Evolutionary conservation across 2,329 filamentous ascomycete species (phyloP), one percentile per base, ranked within the genome.

Genomic region (Alternaria rosae): DNA sequence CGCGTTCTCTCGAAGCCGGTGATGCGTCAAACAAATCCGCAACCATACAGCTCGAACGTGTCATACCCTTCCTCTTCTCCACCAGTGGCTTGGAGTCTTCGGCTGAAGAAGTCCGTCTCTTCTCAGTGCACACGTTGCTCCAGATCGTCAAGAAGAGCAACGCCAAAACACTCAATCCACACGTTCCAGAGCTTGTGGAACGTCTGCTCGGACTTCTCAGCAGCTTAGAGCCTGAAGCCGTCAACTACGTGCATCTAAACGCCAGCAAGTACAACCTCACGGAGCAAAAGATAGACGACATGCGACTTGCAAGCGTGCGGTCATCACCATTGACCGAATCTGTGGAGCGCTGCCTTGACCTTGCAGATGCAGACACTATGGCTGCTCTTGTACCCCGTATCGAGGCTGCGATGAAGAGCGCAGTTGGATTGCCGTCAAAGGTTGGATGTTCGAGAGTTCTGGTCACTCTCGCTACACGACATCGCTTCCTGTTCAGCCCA

Each of bases 181-280:
- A 94, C 79, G 90, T 97, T 23, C 88, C 94, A 0, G 87, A 88
- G 47, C 89, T 99, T 60, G 85, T 97, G 8, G 91, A 93, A 61
- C 90, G 92, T 64, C 87, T 97, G 32, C 85, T 99, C 3, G 89
- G 89, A 0, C 85, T 97, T 4, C 84, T 98, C 20, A 97, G 93
- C 76, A 93, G 92, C 0, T 85, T 98, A 54, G 95, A 99, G 78
- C 92, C 92, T 0, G 91, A 97, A 77, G 89, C 89, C 23, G 88
- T 98, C 73, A 97, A 97, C 72, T 98, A 97, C 76, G 85, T 97
- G 54, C 95, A 97, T 79, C 88, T 97, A 64, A 93, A 96, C 70
- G 92, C 93, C 0, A 90, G 88, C 45, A 90, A 91, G 65, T 92
- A 93, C 66, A 93, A 96, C 52, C 86, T 96, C 26, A 96, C 91